Conservation (phyloP, 371 early-diverging fungal genomes). For the Actinomucor elegans region DNA sequence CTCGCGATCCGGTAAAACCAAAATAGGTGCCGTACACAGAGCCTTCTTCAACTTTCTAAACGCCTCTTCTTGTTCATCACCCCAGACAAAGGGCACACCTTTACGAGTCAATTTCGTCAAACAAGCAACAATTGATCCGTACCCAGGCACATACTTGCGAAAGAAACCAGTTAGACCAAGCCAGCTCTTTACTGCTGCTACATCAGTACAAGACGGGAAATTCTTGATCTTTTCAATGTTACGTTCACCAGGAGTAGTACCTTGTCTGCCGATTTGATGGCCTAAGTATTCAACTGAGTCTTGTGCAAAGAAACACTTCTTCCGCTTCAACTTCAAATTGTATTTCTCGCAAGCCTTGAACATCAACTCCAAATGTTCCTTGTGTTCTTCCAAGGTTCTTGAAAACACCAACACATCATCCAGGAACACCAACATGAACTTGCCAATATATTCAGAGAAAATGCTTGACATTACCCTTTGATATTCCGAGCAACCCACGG, state of each 20-base stretch:
- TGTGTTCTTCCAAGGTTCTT: no score
- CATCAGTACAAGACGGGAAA: conserved; percentile 8
- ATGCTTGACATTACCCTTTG: conserved; percentile 22
- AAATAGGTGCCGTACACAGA: no score
- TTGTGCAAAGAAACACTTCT: conserved; percentile 41
- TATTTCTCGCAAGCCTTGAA: conserved; percentile 13
- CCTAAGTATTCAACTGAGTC: conserved; percentile 33
- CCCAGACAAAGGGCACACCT: conserved; percentile 17
- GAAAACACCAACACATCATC: conserved; percentile 53
- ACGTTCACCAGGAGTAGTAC: conserved; percentile 12
- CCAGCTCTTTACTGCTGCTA: conserved; percentile 22
- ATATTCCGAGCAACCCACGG: conserved; percentile 7
- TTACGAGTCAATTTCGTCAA: conserved; percentile 14
- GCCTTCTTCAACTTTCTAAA: conserved; percentile 25
- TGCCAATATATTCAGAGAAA: no score
- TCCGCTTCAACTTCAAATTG: conserved; percentile 31
- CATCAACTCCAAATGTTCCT: conserved; percentile 30
- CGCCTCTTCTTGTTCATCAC: conserved; percentile 13
- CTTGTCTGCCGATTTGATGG: conserved; percentile 28
- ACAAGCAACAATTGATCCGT: conserved; percentile 22
- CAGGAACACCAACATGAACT: no score
- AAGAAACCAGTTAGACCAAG: conserved; percentile 35
- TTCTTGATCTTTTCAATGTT: conserved; percentile 11
- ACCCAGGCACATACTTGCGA: conserved; percentile 30
- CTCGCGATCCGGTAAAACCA: conserved; percentile 24